Evolutionary conservation across 305 asterid species (phyloP), one percentile per base, ranked within the genome.

Genomic region (Plantago coronopus): DNA sequence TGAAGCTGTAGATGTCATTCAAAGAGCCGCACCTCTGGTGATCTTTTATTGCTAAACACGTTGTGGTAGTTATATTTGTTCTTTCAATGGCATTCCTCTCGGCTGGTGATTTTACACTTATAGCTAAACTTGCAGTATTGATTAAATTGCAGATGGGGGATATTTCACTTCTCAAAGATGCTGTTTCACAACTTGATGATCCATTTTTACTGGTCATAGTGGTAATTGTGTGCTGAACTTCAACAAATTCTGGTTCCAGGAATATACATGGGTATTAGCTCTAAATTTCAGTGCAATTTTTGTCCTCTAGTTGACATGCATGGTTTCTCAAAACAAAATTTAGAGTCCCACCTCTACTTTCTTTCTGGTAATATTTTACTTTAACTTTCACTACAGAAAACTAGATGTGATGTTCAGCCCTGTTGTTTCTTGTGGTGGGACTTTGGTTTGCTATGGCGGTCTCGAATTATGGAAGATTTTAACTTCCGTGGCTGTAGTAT

Each of bases 211-310:
- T 94, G 95, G 99, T 87, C 78, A 94, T 94, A 87, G 99, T 94
- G 97, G 99, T 94, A 94, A 94, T 94, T 87, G 97, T 85, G 97
- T 83, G 94, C 95, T 93, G 95, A 91, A 86, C 90, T 89, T 89
- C 98, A 83, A 79, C 95, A 83, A 88, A 81, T 81, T 83, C 88
- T 93, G 95, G 96, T 93, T 85, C 97, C 86, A 73, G 83, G 89
- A 81, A 42, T 81, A 80, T 83, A 74, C 80, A 79, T 89, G 83
- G 98, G 98, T 93, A 89, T 93, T 86, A 76, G 95, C 89, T 87
- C 97, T 94, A 63, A 79, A 87, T 83, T 89, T 88, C 82, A 77
- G 74, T 82, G 81, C 66, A 72, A 57, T 68, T 63, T 74, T 78
- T 68, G 80, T 82, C 76, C 72, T 69, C 59, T 77, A 49, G 74